Evolutionary conservation across 169 alveolate genomes (phyloP).

Genomic region (Cryptosporidium bovis): DNA sequence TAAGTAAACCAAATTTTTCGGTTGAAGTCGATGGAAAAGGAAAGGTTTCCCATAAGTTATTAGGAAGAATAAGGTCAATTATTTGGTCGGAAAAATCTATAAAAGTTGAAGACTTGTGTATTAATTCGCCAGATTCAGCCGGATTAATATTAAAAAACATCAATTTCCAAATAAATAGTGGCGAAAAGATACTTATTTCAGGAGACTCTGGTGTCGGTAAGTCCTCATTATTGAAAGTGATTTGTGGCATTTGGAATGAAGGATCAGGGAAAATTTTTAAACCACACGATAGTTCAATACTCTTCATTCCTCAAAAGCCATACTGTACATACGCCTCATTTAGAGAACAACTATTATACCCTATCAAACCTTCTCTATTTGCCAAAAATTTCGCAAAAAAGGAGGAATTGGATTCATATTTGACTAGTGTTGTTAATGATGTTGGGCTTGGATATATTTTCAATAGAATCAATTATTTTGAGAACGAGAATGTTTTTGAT

Average conservation of each 20-base stretch:
- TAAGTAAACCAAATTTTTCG: not conserved
- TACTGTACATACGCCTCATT: conserved; percentile 64
- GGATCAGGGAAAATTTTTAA: conserved; percentile 66
- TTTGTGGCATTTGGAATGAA: conserved; percentile 71
- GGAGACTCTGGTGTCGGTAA: conserved; percentile 75
- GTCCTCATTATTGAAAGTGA: conserved; percentile 59
- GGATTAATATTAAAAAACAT: conserved; percentile 22
- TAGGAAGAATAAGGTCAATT: conserved; percentile 58
- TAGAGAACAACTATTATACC: conserved; percentile 73
- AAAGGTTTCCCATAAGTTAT: not conserved
- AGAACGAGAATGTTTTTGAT: conserved; percentile 37
- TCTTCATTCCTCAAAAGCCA: conserved; percentile 73
- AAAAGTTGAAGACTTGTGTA: conserved; percentile 17
- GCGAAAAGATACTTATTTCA: conserved; percentile 59
- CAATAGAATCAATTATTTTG: conserved; percentile 6
- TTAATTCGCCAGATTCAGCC: conserved; percentile 26
- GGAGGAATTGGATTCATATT: conserved; percentile 26
- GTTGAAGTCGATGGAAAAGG: not conserved
- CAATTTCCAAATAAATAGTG: not conserved
- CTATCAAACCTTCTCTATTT: not conserved
- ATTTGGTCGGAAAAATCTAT: conserved; percentile 36
- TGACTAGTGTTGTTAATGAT: conserved; percentile 3
- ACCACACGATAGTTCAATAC: conserved; percentile 35
- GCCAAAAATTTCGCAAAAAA: not conserved
- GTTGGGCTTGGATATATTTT: conserved; percentile 47